Base-by-base conservation (phyloP, 495 filamentous ascomycete genomes). In the Xanthoparmelia taractica region DNA sequence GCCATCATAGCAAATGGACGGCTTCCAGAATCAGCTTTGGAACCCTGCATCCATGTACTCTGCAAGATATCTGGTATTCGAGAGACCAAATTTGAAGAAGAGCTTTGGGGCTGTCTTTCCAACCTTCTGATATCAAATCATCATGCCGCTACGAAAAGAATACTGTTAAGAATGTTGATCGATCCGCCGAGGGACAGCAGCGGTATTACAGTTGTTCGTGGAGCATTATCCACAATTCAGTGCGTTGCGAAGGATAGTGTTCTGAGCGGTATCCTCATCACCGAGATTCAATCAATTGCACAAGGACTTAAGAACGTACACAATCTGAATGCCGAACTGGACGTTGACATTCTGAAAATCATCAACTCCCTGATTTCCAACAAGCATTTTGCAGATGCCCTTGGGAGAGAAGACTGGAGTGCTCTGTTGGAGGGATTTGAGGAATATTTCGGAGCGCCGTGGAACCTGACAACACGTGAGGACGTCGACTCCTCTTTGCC, bases 1-100 rank as follows among this genome's bases (percentile, higher is more conserved):
- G 82, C 86, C 41, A 80, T 96, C 36, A 86, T 90, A 60, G 88
- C 87, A 4, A 95, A 91, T 73, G 84, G 86, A 40, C 80, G 87
- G 67, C 84, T 96, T 23, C 91, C 91, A 10, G 82, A 78, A 52
- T 71, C 74, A 63, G 85, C 83, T 65, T 80, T 96, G 27, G 76
- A 80, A 66, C 78, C 80, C 60, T 89, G 90, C 68, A 75, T 97
- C 27, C 85, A 90, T 69, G 82, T 94, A 20, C 79, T 97, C 58
- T 93, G 90, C 73, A 87, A 86, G 61, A 90, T 93, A 33, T 87
- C 92, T 71, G 85, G 87, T 57, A 61, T 58, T 47, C 41, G 36
- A 47, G 41, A 56, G 23, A 57, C 36, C 2, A 67, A 29, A 25
- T 43, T 62, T 43, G 65, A 56, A 29, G 40, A 58, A n/a, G 29